Conservation (phyloP, 2,329 filamentous ascomycete genomes). For the Aspergillus pseudoviridinutans region DNA sequence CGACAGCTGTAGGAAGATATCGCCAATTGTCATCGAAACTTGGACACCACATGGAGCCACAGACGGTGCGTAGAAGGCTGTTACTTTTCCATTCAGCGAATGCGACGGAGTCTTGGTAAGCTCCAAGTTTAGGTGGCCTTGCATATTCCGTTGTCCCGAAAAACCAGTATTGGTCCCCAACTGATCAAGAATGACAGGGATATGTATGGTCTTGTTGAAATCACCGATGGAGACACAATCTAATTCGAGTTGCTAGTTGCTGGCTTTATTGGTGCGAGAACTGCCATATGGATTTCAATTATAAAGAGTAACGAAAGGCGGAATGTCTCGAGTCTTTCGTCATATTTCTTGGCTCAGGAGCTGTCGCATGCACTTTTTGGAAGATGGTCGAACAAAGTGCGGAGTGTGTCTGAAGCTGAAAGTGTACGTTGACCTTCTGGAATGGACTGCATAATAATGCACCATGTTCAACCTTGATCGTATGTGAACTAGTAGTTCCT, state of each 20-base stretch:
- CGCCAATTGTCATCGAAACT: background rate
- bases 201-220: background rate
- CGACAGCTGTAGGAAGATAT: background rate
- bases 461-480: background rate
- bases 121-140: background rate
- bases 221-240: background rate
- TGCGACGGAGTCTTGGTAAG: too few species aligned
- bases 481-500: too few species aligned
- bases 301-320: background rate
- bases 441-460: background rate
- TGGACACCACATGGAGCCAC: background rate
- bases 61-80: background rate
- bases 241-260: background rate
- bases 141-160: background rate
- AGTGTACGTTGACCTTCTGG: background rate
- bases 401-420: background rate
- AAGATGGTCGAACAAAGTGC: background rate
- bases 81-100: background rate
- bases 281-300: background rate
- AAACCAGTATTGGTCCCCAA: background rate
- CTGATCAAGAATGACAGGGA: background rate
- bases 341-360: background rate
- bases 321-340: background rate
- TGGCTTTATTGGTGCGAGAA: background rate
- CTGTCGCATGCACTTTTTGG: background rate